Evolutionary conservation across 768 basidiomycete species (phyloP).

Genomic region (Rhizopogon salebrosus): DNA sequence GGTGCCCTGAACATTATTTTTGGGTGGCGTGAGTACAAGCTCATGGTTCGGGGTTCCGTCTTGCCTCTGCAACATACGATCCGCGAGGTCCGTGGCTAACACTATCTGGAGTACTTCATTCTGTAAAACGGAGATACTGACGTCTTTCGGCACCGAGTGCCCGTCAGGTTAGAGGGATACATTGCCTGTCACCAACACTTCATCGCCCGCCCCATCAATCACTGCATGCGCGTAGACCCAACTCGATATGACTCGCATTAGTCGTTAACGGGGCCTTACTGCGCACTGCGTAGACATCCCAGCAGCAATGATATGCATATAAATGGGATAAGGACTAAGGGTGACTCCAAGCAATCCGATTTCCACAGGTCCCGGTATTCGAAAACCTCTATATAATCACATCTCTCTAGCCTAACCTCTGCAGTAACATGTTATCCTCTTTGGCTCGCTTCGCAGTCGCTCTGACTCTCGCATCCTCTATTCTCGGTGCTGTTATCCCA

Average conservation of each 20-base stretch:
- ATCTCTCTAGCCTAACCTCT: not conserved
- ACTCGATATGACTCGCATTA: not conserved
- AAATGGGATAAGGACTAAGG: not conserved
- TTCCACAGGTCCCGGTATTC: not conserved
- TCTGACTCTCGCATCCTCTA: slow-evolving; percentile 8
- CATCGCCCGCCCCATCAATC: not conserved
- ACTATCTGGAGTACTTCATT: not conserved
- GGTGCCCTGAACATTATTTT: not conserved
- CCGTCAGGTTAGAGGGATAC: too few species aligned
- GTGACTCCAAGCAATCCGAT: not conserved
- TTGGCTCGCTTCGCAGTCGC: not conserved
- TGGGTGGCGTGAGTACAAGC: not conserved
- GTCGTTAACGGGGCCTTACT: not conserved
- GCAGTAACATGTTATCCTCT: not conserved
- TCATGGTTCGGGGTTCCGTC: not conserved
- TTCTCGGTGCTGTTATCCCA: slow-evolving; percentile 12
- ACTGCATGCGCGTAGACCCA: not conserved
- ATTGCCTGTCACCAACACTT: not conserved
- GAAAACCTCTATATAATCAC: not conserved
- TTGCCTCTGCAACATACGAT: too few species aligned
- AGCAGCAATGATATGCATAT: not conserved
- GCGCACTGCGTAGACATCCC: not conserved
- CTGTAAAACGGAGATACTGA: not conserved
- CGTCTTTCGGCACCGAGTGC: not conserved
- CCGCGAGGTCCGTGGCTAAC: not conserved